Percentiles rank a stretch among this genome's conserved stretches.
Conservation (phyloP, 441 rosid species). For the Melastoma candidum region DNA sequence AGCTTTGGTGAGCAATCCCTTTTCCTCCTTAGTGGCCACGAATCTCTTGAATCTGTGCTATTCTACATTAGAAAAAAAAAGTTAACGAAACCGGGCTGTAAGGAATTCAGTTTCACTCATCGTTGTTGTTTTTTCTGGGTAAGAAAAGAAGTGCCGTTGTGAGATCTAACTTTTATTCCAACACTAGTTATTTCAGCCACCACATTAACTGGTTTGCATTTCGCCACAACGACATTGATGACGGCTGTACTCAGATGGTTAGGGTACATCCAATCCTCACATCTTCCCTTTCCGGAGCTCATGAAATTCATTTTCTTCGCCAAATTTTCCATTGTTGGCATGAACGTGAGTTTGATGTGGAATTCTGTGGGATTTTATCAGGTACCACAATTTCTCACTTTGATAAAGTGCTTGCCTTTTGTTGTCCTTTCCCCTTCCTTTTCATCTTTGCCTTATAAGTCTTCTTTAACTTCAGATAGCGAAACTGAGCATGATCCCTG, state of each 20-base stretch:
- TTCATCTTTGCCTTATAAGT: conserved; percentile 6
- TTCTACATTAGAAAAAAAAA: too few relatives aligned
- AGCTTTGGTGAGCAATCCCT: conserved; percentile 41
- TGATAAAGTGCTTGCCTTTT: neutral
- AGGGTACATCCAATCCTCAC: conserved; percentile 65
- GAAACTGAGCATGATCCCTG: conserved; percentile 77
- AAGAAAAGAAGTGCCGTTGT: too few relatives aligned
- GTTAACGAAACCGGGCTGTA: too few relatives aligned
- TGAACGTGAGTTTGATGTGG: conserved; percentile 76
- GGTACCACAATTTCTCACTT: conserved; percentile 22
- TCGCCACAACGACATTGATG: conserved; percentile 53
- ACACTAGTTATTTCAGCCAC: conserved; percentile 38
- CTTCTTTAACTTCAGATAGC: conserved; percentile 40
- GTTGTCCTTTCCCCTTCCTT: neutral
- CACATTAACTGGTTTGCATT: conserved; percentile 65
- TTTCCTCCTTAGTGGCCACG: too few relatives aligned
- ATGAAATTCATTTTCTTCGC: conserved; percentile 50
- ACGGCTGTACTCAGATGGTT: conserved; percentile 47
- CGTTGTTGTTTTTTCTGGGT: too few relatives aligned
- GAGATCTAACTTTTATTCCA: neutral
- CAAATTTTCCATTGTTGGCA: conserved; percentile 70
- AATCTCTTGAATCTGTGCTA: too few relatives aligned
- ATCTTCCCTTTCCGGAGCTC: conserved; percentile 57
- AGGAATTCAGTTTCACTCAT: too few relatives aligned
- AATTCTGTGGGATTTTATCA: conserved; percentile 77